Conservation (phyloP, 2,329 filamentous ascomycete genomes). For the Cladophialophora exuberans region DNA sequence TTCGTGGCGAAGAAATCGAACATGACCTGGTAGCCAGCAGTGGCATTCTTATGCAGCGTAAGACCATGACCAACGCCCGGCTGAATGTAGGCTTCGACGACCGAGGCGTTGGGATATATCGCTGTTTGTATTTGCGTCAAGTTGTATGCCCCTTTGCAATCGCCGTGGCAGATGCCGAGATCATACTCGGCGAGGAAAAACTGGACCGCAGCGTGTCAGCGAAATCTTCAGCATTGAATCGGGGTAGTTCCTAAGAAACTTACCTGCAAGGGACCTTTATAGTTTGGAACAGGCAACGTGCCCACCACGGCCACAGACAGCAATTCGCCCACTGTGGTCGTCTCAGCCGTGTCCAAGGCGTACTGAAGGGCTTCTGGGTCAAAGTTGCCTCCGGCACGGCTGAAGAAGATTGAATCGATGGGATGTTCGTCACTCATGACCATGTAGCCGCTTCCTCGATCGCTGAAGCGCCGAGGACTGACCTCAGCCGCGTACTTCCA, state of each 20-base stretch:
- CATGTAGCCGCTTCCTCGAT: not conserved
- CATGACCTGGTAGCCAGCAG: constrained; percentile 36
- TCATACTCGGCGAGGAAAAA: constrained; percentile 41
- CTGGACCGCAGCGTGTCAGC: too few relatives aligned
- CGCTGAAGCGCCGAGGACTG: not conserved
- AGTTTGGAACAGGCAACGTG: not conserved
- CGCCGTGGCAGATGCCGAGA: constrained; percentile 40
- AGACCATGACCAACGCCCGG: constrained; percentile 43
- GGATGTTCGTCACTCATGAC: not conserved
- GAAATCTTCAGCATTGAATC: too few relatives aligned
- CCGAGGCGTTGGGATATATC: constrained; percentile 35
- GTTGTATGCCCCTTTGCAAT: constrained; percentile 38
- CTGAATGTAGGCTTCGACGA: constrained; percentile 37
- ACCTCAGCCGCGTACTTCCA: not conserved
- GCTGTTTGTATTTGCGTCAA: constrained; percentile 18
- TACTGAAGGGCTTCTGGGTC: constrained; percentile 19
- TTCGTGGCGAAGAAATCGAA: constrained; percentile 31
- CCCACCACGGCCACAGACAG: constrained; percentile 26
- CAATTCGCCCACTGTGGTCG: constrained; percentile 25
- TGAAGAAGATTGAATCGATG: not conserved
- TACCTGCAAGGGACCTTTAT: constrained; percentile 28
- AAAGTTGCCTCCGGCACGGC: not conserved
- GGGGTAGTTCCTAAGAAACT: too few relatives aligned
- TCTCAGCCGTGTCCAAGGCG: constrained; percentile 21
- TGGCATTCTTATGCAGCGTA: constrained; percentile 41